phyloP scores from a whole-genome alignment of 2,329 filamentous ascomycete genomes.

The Harringtonia aguacate region DNA sequence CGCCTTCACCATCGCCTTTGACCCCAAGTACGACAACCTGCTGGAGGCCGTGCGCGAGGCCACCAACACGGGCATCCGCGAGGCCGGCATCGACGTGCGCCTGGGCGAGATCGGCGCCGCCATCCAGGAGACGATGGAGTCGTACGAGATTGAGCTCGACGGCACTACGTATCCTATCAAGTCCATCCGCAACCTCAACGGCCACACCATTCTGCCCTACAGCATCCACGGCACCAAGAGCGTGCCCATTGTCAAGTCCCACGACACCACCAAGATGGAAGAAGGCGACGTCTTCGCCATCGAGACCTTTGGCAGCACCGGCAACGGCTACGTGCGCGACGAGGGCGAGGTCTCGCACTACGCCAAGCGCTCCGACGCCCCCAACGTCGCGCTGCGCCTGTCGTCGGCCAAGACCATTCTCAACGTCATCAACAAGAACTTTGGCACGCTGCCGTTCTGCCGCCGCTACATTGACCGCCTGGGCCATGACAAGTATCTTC shows the following conservation, averaged over 20 bases:
- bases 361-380: conserved; percentile 60
- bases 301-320: conserved; percentile 91
- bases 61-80: conserved; percentile 77
- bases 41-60: conserved; percentile 64
- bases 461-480: conserved; percentile 82
- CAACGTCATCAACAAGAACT: conserved; percentile 91
- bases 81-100: conserved; percentile 86
- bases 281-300: conserved; percentile 93
- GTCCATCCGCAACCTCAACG: conserved; percentile 76
- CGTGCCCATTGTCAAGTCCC: conserved; percentile 84
- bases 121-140: conserved; percentile 90
- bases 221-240: conserved; percentile 89
- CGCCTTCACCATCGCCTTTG: conserved; percentile 69
- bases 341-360: conserved; percentile 90
- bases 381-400: conserved; percentile 65
- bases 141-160: conserved; percentile 77
- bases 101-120: conserved; percentile 74
- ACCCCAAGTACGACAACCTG: conserved; percentile 64
- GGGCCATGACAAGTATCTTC: conserved; percentile 89
- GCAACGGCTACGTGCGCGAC: conserved; percentile 77
- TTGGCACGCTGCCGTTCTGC: conserved; percentile 85
- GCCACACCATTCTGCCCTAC: conserved; percentile 82
- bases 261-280: conserved; percentile 91
- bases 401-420: conserved; percentile 77
- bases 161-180: conserved; percentile 72